Conservation (phyloP, 106 monocot genomes). For the Acanthochlamys bracteata region DNA sequence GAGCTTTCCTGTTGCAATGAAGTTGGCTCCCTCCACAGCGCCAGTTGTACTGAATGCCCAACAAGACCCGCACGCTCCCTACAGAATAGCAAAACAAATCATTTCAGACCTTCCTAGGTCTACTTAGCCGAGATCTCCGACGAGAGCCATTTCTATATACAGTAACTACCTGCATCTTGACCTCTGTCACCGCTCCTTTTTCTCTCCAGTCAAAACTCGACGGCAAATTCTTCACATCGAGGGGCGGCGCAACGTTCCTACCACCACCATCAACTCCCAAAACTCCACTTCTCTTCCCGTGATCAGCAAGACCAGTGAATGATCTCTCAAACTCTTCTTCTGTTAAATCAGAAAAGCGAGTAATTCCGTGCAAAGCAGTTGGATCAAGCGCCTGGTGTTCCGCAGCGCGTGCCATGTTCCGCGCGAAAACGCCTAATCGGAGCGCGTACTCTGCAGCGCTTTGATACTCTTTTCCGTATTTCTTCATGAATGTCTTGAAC, state of each 20-base stretch:
- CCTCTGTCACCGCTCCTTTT: slow-evolving; percentile 70
- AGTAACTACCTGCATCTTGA: slow-evolving; percentile 62
- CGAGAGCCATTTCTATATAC: neutral
- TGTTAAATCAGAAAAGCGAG: slow-evolving; percentile 74
- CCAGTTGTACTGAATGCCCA: slow-evolving; percentile 95
- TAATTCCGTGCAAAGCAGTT: slow-evolving; percentile 67
- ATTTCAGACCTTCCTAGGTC: too few relatives aligned
- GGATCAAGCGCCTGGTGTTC: slow-evolving; percentile 81
- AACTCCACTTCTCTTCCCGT: neutral
- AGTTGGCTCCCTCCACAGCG: slow-evolving; percentile 77
- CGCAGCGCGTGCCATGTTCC: slow-evolving; percentile 51
- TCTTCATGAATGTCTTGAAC: slow-evolving; percentile 53
- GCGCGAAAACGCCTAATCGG: slow-evolving; percentile 54
- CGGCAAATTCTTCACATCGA: slow-evolving; percentile 31
- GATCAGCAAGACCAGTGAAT: slow-evolving; percentile 30
- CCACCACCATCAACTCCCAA: neutral
- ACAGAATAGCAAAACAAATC: neutral
- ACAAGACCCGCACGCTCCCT: slow-evolving; percentile 83
- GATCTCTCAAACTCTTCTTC: slow-evolving; percentile 68
- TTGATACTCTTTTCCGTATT: slow-evolving; percentile 38
- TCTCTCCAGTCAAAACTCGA: slow-evolving; percentile 80
- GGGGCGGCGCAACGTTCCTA: neutral
- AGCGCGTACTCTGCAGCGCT: slow-evolving; percentile 46
- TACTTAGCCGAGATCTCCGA: too few relatives aligned
- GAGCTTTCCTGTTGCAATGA: slow-evolving; percentile 67